Conservation (phyloP, 2,329 filamentous ascomycete genomes). For the Fusarium pseudonygamai region DNA sequence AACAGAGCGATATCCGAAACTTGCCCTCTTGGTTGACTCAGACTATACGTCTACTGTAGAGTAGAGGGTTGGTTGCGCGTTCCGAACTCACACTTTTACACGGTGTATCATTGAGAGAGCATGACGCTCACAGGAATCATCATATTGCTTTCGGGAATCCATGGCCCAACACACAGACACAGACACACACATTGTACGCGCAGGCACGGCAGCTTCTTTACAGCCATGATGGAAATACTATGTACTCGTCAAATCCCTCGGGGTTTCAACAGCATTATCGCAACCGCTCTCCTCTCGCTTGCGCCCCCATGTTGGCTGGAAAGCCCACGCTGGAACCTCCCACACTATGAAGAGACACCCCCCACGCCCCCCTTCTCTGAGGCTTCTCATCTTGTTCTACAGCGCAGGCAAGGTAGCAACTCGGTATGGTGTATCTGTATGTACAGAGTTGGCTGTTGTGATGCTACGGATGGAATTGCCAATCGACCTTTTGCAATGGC, state of each 20-base stretch:
- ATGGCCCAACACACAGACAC: constrained; percentile 6
- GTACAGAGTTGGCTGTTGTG: neutral
- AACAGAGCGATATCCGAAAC: constrained; percentile 19
- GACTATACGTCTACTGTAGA: neutral
- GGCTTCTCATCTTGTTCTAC: constrained; percentile 24
- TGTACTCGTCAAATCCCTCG: neutral
- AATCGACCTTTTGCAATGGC: constrained; percentile 18
- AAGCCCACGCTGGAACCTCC: constrained; percentile 27
- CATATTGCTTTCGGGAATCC: neutral
- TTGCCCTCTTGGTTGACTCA: constrained; percentile 7
- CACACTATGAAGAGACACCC: constrained; percentile 36
- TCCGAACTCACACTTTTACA: neutral
- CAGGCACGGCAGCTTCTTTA: constrained; percentile 10
- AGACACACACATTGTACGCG: constrained; percentile 2
- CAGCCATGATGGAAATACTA: neutral
- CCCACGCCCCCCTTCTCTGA: constrained; percentile 31
- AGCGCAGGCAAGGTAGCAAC: neutral
- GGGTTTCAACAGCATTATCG: constrained; percentile 1
- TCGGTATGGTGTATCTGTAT: neutral
- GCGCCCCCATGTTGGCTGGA: constrained; percentile 26
- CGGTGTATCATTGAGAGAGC: neutral
- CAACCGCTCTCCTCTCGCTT: constrained; percentile 22
- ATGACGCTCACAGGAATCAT: neutral
- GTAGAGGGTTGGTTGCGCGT: neutral
- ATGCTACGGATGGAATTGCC: constrained; percentile 8